Base-by-base conservation (phyloP, 371 early-diverging fungal species). In the Rhizopus microsporus region DNA sequence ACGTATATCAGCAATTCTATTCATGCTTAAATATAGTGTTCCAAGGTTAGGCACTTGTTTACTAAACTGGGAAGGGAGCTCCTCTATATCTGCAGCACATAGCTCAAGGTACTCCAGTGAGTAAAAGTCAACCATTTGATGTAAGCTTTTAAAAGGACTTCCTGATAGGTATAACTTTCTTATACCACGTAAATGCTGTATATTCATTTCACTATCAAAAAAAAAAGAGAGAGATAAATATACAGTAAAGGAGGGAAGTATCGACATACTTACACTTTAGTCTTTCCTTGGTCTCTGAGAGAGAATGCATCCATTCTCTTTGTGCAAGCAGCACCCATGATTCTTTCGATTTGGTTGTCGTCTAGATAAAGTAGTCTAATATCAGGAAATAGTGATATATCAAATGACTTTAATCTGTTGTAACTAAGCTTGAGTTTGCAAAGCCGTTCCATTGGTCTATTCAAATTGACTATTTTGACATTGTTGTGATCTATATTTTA, bases 81-180 rank as follows among this genome's bases (percentile, higher is more conserved):
- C 71, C 5, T 78, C 69, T 6, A 84, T 53, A 33, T 76, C 74
- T 10, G 72, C 67, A 0, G 84, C 60, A 40, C 80, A 80, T 4
- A 84, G 31, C 56, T 84, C 84, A 4, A 84, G 59, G 37, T 82
- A 82, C 52, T 79, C 75, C 30, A 84, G 58, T n/a, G 80, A 68
- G 43, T 71, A 77, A 47, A 81, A 84, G 8, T 76, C 76, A 51
- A 65, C 58, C 44, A 80, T 60, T 13, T 63, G 67, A 44, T 60
- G 39, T 23, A 82, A 48, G 0, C 70, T 63, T 23, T 66, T 65
- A 49, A 75, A 59, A 0, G 78, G 71, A 34, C 75, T 79, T 40
- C 78, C 82, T 40, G 85, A 82, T 10, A 82, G 63, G 60, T 81
- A 84, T 2, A 82, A 59, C 40, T 82, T 84, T 13, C 80, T 70